Evolutionary conservation across 2,329 filamentous ascomycete species (phyloP).

Genomic region (Microdochium nivale): DNA sequence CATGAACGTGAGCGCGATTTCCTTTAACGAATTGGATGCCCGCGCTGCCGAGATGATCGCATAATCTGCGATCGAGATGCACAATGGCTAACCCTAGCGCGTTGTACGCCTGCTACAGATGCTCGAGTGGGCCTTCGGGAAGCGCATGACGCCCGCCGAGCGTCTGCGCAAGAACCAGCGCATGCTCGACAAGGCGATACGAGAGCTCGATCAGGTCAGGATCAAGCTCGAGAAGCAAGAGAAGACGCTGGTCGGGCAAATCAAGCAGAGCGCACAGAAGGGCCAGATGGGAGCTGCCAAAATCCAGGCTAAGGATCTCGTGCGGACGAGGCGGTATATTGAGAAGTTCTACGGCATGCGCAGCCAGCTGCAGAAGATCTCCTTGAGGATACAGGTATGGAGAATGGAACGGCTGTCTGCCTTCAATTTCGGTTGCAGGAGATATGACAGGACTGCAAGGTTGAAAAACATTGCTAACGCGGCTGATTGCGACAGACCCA

Average conservation of each 20-base stretch:
- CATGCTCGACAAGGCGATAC: constrained; percentile 92
- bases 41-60: neutral
- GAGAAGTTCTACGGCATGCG: constrained; percentile 99
- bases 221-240: constrained; percentile 97
- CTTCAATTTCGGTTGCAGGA: neutral
- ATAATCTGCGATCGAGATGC: neutral
- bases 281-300: constrained; percentile 97
- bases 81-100: neutral
- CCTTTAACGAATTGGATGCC: neutral
- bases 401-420: no score
- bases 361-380: constrained; percentile 93
- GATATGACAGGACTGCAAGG: neutral
- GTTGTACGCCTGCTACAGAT: constrained; percentile 45
- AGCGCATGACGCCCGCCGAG: constrained; percentile 96
- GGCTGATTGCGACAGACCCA: constrained; percentile 61
- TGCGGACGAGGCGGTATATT: constrained; percentile 85
- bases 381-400: constrained; percentile 78
- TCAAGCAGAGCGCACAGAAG: constrained; percentile 97
- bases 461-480: neutral
- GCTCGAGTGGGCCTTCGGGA: constrained; percentile 98
- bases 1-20: constrained; percentile 46
- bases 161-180: constrained; percentile 89
- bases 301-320: constrained; percentile 95
- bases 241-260: constrained; percentile 91
- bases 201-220: constrained; percentile 89